Evolutionary conservation across 768 basidiomycete genomes (phyloP), one percentile per base, ranked within the genome.

Genomic region (Suillus subaureus): DNA sequence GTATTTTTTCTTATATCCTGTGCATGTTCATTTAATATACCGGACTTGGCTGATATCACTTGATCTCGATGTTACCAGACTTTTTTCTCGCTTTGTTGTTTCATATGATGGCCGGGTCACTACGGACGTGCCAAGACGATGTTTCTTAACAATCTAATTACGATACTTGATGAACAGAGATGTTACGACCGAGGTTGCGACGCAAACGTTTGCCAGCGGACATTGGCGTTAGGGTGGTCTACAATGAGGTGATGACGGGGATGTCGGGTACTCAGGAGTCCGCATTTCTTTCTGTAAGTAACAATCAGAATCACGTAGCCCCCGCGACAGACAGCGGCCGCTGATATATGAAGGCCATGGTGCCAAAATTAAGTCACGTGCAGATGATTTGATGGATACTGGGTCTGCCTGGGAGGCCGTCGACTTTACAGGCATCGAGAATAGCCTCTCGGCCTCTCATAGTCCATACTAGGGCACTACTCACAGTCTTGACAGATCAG

Each of bases 81-180:
- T 21, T 7, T n/a, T 37, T 58, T 23, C 55, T 37, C 23, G 39
- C 18, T 28, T 58, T 26, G 15, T 23, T 40, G 39, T 40, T 40
- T 18, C 57, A 60, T 40, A 6, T 28, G 11, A 11, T 40, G 39
- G 4, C 13, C 13, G 13, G 21, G 37, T 23, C 13, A 9, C 23
- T 42, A 28, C 26, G 40, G 58, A 60, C 37, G 37, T 54, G 23
- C 40, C 18, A 31, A 21, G 9, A 35, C 54, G 12, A 55, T 21
- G 31, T 60, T 60, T 42, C 11, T 60, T 42, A 31, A 21, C 12
- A 42, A 26, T 60, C 26, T 42, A 42, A 40, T 60, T 42, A 60
- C 26, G 28, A 60, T 42, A 40, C 28, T 13, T 31, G 58, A 60
- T 18, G 58, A 60, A 58, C 57, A 58, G 8, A 40, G 37, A 60